Conservation (phyloP, 805 yeast species). For the Hanseniaspora occidentalis region DNA sequence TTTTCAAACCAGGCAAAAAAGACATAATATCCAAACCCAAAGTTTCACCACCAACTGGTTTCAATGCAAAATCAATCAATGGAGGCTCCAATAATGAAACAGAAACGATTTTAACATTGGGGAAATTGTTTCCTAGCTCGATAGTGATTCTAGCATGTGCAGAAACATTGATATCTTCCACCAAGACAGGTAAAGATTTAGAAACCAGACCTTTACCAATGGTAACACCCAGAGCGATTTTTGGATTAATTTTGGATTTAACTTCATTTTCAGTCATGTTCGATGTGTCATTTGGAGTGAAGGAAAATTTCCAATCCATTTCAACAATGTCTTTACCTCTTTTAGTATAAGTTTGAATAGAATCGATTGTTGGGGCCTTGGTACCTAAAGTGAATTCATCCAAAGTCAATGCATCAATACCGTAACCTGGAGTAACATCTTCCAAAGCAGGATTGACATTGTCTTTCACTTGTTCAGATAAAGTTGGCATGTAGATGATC, state of each 20-base stretch:
- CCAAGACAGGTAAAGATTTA: constrained; percentile 63
- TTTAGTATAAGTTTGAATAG: constrained; percentile 61
- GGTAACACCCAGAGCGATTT: constrained; percentile 68
- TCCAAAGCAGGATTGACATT: constrained; percentile 56
- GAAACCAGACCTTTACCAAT: constrained; percentile 73
- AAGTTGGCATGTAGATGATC: constrained; percentile 81
- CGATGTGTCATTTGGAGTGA: constrained; percentile 71
- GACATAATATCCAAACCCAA: constrained; percentile 79
- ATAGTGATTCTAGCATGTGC: constrained; percentile 59
- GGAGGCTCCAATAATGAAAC: constrained; percentile 70
- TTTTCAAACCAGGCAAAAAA: constrained; percentile 64
- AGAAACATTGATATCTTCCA: constrained; percentile 65
- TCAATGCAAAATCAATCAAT: constrained; percentile 62
- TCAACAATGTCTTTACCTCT: constrained; percentile 56
- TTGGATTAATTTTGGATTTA: constrained; percentile 60
- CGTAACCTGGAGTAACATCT: constrained; percentile 71
- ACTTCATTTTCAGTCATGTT: constrained; percentile 73
- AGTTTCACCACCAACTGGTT: constrained; percentile 86
- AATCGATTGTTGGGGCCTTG: constrained; percentile 63
- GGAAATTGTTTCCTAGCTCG: constrained; percentile 51
- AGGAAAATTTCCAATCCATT: constrained; percentile 76
- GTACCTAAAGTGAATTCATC: constrained; percentile 75
- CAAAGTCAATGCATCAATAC: constrained; percentile 59
- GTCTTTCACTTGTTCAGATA: constrained; percentile 60
- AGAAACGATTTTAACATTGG: constrained; percentile 65